phyloP scores from a whole-genome alignment of 2,329 filamentous ascomycete species.

The Gaeumannomyces tritici region DNA sequence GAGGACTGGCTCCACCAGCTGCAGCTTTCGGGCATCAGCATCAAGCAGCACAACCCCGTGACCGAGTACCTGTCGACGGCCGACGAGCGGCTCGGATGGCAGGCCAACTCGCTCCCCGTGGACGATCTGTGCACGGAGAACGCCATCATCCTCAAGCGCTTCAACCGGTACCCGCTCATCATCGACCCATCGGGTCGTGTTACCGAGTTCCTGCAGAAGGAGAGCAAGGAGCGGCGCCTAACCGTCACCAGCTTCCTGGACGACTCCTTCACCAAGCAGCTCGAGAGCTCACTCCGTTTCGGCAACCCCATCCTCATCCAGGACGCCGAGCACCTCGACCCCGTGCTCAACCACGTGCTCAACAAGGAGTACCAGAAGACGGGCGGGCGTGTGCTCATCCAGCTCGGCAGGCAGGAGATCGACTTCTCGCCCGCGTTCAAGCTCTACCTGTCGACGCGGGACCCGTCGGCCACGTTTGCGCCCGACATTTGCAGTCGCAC shows the following conservation, averaged over 20 bases:
- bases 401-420: conserved; percentile 97
- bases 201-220: conserved; percentile 89
- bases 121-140: conserved; percentile 98
- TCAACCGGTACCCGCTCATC: conserved; percentile 96
- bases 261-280: conserved; percentile 93
- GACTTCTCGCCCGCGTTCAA: conserved; percentile 97
- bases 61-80: conserved; percentile 96
- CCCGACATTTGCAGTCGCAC: conserved; percentile 97
- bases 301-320: conserved; percentile 98
- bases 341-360: conserved; percentile 93
- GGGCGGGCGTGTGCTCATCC: conserved; percentile 92
- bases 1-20: conserved; percentile 97
- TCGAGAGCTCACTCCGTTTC: conserved; percentile 93
- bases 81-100: conserved; percentile 90
- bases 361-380: conserved; percentile 99
- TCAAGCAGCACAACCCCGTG: conserved; percentile 87
- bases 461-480: conserved; percentile 88
- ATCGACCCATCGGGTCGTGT: conserved; percentile 94
- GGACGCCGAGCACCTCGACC: conserved; percentile 93
- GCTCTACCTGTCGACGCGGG: conserved; percentile 87
- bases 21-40: conserved; percentile 82
- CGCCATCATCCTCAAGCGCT: conserved; percentile 91
- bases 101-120: conserved; percentile 84
- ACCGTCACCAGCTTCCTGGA: conserved; percentile 98
- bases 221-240: conserved; percentile 85